phyloP scores from a whole-genome alignment of 2,329 filamentous ascomycete species.

The Fusarium udum region DNA sequence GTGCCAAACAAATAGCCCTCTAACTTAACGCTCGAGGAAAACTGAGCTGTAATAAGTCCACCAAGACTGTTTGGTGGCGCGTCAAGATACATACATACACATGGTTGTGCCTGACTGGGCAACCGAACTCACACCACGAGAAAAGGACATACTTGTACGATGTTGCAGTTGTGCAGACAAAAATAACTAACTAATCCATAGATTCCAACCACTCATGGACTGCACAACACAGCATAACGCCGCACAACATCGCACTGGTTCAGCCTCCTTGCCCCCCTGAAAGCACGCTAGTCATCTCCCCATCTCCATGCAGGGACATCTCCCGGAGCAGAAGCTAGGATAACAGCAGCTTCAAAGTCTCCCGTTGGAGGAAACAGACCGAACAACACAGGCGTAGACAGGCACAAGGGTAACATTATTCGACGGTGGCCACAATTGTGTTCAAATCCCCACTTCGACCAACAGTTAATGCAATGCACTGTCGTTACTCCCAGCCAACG shows the following conservation, averaged over 20 bases:
- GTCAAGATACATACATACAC: neutral
- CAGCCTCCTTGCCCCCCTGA: conserved; percentile 14
- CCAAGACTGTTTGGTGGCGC: neutral
- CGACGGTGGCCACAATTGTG: neutral
- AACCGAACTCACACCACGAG: neutral
- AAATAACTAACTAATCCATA: neutral
- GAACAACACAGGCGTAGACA: neutral
- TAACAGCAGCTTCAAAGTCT: conserved; percentile 2
- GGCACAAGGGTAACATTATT: neutral
- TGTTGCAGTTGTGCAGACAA: neutral
- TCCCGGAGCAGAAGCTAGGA: conserved; percentile 1
- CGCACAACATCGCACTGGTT: conserved; percentile 9
- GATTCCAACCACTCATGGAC: neutral
- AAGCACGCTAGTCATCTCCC: conserved; percentile 4
- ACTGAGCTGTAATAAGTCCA: neutral
- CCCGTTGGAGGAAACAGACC: conserved; percentile 7
- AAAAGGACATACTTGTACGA: conserved; percentile 1
- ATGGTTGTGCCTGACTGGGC: conserved; percentile 11
- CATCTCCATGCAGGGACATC: conserved; percentile 21
- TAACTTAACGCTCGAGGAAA: neutral
- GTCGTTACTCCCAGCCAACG: conserved; percentile 14
- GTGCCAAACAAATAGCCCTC: neutral
- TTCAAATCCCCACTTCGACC: neutral
- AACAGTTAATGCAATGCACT: conserved; percentile 31
- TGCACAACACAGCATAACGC: conserved; percentile 2